These are phyloP conservation scores for Tilletiaria anomala DNA, from an alignment of 1,284 basidiomycete species.

Conservation along the genomic window DNA sequence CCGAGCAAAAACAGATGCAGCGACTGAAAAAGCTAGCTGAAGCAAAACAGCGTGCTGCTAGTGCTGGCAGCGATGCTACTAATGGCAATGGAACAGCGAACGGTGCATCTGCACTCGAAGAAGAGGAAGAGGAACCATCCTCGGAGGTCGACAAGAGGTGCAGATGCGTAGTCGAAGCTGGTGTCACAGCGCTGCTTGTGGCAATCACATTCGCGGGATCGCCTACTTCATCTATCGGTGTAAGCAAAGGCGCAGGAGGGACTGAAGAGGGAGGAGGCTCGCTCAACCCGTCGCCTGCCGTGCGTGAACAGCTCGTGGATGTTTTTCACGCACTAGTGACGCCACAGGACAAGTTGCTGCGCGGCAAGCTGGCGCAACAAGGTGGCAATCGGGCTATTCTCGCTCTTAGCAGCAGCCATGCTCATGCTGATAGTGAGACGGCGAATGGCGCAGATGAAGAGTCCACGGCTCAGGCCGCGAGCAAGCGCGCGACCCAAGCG, in stretches of 20 bases:
- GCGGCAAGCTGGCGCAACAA: conserved; percentile 64
- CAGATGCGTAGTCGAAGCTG: conserved; percentile 13
- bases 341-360: conserved; percentile 59
- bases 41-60: background rate
- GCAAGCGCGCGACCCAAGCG: too few relatives aligned
- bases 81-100: background rate
- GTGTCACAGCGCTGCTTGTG: conserved; percentile 13
- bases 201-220: too few relatives aligned
- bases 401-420: too few relatives aligned
- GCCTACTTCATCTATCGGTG: too few relatives aligned
- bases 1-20: conserved; percentile 21
- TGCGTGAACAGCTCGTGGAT: too few relatives aligned
- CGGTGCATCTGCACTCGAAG: conserved; percentile 3
- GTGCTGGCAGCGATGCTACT: background rate
- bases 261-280: too few relatives aligned
- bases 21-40: conserved; percentile 10
- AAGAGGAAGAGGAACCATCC: conserved; percentile 4
- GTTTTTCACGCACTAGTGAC: too few relatives aligned
- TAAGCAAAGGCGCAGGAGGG: too few relatives aligned
- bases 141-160: conserved; percentile 9
- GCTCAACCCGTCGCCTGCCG: too few relatives aligned
- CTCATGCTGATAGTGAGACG: too few relatives aligned
- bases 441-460: too few relatives aligned
- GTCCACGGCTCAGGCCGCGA: too few relatives aligned
- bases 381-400: conserved; percentile 68